Evolutionary conservation across 2,329 filamentous ascomycete species (phyloP).

Genomic region (Xylariomycetidae sp.): DNA sequence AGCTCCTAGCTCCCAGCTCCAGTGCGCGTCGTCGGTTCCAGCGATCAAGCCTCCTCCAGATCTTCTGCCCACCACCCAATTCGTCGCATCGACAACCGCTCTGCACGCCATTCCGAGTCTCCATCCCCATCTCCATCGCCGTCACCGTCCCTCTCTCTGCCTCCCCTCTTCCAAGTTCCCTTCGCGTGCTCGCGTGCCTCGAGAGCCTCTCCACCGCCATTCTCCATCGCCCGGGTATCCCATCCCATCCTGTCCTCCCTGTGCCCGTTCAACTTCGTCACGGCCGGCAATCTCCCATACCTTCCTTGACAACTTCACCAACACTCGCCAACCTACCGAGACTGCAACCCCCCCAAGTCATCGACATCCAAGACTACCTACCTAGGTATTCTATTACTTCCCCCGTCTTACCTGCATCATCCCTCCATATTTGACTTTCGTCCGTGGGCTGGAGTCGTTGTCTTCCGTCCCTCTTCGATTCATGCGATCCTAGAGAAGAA

Average conservation of each 20-base stretch:
- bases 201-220: no score
- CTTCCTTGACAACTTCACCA: conserved; percentile 6
- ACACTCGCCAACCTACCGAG: background rate
- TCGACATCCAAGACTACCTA: conserved; percentile 11
- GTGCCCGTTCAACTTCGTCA: conserved; percentile 1
- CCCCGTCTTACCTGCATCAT: conserved; percentile 12
- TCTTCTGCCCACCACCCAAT: no score
- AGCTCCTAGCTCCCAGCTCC: no score
- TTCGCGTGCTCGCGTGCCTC: conserved; percentile 1
- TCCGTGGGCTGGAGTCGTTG: conserved; percentile 15
- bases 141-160: background rate
- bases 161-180: background rate
- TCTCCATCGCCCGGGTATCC: no score
- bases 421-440: conserved; percentile 9
- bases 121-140: background rate
- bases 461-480: conserved; percentile 15
- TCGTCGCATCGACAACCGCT: no score
- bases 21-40: no score
- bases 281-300: conserved; percentile 1
- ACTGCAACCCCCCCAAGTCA: background rate
- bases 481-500: conserved; percentile 19
- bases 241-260: conserved; percentile 1
- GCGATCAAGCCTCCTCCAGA: no score
- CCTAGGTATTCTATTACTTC: conserved; percentile 8
- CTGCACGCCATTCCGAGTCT: no score